Conservation (phyloP, 768 basidiomycete genomes). For the Boletus rufocinnamomeus region DNA sequence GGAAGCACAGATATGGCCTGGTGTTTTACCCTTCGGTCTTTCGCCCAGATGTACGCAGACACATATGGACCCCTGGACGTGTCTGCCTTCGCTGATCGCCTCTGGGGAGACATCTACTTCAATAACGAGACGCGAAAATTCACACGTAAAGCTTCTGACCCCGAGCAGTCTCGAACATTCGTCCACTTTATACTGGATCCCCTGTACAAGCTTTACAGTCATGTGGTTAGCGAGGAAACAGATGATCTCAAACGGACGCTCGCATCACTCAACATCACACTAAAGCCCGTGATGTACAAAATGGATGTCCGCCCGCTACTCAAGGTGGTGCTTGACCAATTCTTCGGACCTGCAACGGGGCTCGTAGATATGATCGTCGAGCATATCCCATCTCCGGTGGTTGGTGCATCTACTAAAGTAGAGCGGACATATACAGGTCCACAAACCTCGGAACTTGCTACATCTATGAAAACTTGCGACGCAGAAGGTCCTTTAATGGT, state of each 20-base stretch:
- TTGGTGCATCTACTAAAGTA: conserved; percentile 63
- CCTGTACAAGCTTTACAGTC: conserved; percentile 94
- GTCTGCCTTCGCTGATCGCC: conserved; percentile 80
- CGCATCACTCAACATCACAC: conserved; percentile 69
- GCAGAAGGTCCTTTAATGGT: conserved; percentile 88
- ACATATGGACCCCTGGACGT: conserved; percentile 87
- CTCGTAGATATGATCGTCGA: conserved; percentile 91
- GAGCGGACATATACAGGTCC: conserved; percentile 89
- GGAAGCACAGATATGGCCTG: conserved; percentile 97
- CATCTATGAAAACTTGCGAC: conserved; percentile 81
- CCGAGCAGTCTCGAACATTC: conserved; percentile 81
- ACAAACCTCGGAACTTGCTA: conserved; percentile 74
- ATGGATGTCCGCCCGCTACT: conserved; percentile 97
- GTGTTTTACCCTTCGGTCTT: conserved; percentile 94
- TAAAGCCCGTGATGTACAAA: conserved; percentile 95
- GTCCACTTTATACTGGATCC: conserved; percentile 97
- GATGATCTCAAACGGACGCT: conserved; percentile 85
- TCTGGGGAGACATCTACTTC: conserved; percentile 99
- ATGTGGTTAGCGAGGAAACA: conserved; percentile 92
- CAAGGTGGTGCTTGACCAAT: conserved; percentile 92
- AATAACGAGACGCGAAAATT: conserved; percentile 85
- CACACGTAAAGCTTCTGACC: conserved; percentile 73
- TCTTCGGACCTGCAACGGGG: conserved; percentile 90
- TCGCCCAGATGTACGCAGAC: conserved; percentile 95
- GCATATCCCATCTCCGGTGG: conserved; percentile 82